Evolutionary conservation across 768 basidiomycete genomes (phyloP), one percentile per base, ranked within the genome.

Genomic region (Termitomyces eurrhizus): DNA sequence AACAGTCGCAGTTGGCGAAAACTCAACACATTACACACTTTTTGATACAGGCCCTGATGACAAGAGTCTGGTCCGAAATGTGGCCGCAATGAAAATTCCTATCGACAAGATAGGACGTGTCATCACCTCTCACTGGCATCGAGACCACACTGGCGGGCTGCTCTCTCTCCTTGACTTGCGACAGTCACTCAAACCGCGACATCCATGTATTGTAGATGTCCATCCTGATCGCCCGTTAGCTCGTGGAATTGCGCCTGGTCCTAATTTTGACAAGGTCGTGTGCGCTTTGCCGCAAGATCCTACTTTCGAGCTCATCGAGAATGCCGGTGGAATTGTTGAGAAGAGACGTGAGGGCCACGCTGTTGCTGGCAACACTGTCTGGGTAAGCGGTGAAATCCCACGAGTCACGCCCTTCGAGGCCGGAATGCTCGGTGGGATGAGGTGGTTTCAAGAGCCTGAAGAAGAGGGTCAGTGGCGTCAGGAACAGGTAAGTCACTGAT

Each of bases 31-130:
- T 57, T 73, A 80, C n/a, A 85, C 84, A 16, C 78, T 94, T 39
- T 92, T 95, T 68, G 93, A 95, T 73, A 87, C 90, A 16, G 93
- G 93, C 0, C 93, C 92, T 9, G 92, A 94, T 68, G 83, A 84
- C 16, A 77, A 75, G 26, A 86, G 88, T 32, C 84, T 95, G 63
- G 80, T 85, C n/a, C 85, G 90, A 54, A 94, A 93, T 71, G 70
- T 86, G 29, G 72, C 71, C 6, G 83, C 86, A 4, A 78, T 94
- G 78, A 76, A 84, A 24, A 68, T 84, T 0, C 80, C 82, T 2
- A 71, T 84, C 9, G 73, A 79, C 37, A 70, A 76, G 42, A 77
- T 95, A 64, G 81, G 83, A 41, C 80, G 85, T 33, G 75, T 93
- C 45, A 75, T 92, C 39, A 80, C 84, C n/a, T 92, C 89, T 32